Percentiles rank a stretch among this genome's conserved stretches.
Evolutionary conservation across 257 asterid genomes (phyloP).

Genomic region (Ilex asprella): DNA sequence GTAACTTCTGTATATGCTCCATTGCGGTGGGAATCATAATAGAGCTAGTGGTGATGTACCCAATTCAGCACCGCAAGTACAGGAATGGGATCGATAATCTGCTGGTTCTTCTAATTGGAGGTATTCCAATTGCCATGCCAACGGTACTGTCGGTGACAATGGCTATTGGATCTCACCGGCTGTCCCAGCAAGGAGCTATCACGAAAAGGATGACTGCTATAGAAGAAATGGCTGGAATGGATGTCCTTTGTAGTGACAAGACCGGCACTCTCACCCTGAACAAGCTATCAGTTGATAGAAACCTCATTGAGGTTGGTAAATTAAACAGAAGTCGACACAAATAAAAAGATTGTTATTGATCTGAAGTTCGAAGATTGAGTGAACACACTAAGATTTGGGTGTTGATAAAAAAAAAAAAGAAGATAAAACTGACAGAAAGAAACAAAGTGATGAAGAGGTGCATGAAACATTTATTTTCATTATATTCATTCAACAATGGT

Average conservation of each 20-base stretch:
- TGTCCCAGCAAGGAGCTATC: conserved; percentile 77
- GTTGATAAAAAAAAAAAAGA: background rate
- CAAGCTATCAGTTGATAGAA: conserved; percentile 63
- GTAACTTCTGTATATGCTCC: conserved; percentile 79
- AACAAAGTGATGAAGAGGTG: no score
- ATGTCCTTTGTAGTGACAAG: conserved; percentile 77
- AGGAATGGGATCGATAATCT: conserved; percentile 60
- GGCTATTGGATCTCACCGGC: conserved; percentile 81
- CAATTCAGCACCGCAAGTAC: conserved; percentile 42
- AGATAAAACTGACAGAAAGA: no score
- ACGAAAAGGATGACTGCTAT: conserved; percentile 89
- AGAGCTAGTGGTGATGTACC: conserved; percentile 61
- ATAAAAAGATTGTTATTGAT: no score
- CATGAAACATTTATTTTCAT: no score
- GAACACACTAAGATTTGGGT: no score
- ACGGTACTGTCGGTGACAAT: conserved; percentile 74
- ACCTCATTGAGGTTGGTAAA: conserved; percentile 41
- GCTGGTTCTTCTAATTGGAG: conserved; percentile 65
- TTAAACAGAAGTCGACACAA: background rate
- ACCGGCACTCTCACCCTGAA: conserved; percentile 77
- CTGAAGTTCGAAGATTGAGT: no score
- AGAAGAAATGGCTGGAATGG: conserved; percentile 92
- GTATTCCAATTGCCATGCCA: conserved; percentile 87
- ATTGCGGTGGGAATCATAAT: conserved; percentile 54
- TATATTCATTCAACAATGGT: background rate